Evolutionary conservation across 2,329 filamentous ascomycete genomes (phyloP).

Genomic region (Elsinoe ampelina): DNA sequence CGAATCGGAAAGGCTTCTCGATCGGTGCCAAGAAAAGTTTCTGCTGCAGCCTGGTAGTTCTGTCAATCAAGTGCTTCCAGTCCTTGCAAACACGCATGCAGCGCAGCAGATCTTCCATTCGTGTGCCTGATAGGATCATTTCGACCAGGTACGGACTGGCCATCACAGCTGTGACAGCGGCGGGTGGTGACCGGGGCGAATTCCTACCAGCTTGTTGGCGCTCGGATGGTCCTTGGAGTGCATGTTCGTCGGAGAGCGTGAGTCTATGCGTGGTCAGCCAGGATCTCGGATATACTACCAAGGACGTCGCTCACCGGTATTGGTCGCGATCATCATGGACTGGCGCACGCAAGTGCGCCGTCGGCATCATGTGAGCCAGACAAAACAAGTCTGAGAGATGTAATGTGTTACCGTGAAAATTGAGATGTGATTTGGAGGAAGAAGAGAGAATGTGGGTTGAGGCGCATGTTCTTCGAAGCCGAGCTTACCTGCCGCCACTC

Average conservation of each 20-base stretch:
- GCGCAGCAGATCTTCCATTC: neutral
- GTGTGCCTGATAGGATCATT: neutral
- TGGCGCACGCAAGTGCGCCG: neutral
- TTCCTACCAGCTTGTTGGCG: too few relatives aligned
- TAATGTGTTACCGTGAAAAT: too few relatives aligned
- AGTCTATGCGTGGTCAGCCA: neutral
- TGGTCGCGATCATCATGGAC: neutral
- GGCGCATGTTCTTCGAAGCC: too few relatives aligned
- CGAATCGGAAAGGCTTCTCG: neutral
- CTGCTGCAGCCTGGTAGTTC: neutral
- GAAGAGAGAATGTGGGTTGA: too few relatives aligned
- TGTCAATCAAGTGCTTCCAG: neutral
- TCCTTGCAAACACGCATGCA: neutral
- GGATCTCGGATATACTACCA: too few relatives aligned
- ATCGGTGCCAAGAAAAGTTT: neutral
- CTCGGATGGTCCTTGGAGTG: neutral
- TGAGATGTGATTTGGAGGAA: too few relatives aligned
- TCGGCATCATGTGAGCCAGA: neutral
- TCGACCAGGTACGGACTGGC: neutral
- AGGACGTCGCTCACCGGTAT: neutral
- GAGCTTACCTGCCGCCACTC: neutral
- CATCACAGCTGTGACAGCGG: neutral
- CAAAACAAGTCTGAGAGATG: neutral
- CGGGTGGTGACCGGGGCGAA: too few relatives aligned
- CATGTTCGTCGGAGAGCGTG: neutral